Percentiles rank a stretch among this genome's conserved stretches.
phyloP scores from a whole-genome alignment of 352 stramenopile species.

The Phytophthora palmivora region DNA sequence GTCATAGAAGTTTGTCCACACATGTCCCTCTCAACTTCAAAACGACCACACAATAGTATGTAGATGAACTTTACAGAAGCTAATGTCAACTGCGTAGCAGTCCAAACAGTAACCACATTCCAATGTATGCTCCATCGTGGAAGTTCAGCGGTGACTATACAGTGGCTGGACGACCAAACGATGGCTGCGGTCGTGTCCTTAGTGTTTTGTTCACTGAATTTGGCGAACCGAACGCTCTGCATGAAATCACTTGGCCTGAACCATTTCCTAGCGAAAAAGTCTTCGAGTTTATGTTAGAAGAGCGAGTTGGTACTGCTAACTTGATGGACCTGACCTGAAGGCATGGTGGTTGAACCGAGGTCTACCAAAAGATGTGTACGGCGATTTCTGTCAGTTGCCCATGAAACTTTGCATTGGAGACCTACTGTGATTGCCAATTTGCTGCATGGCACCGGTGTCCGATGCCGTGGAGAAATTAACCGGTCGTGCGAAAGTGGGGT shows the following conservation, averaged over 20 bases:
- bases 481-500: slow-evolving; percentile 1
- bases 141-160: slow-evolving; percentile 35
- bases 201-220: not conserved
- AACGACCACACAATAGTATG: no score
- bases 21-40: no score
- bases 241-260: slow-evolving; percentile 28
- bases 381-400: slow-evolving; percentile 27
- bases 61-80: no score
- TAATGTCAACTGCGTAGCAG: no score
- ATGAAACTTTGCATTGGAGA: slow-evolving; percentile 35
- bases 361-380: slow-evolving; percentile 26
- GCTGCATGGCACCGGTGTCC: no score
- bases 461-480: slow-evolving; percentile 36
- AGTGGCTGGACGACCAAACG: slow-evolving; percentile 33
- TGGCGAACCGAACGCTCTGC: slow-evolving; percentile 26
- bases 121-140: slow-evolving; percentile 35
- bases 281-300: slow-evolving; percentile 40
- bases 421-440: slow-evolving; percentile 32
- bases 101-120: no score
- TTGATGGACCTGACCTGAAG: slow-evolving; percentile 29
- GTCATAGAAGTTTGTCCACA: no score
- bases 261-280: slow-evolving; percentile 25
- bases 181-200: slow-evolving; percentile 13
- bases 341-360: slow-evolving; percentile 33
- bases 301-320: slow-evolving; percentile 31